These are phyloP conservation scores for Kluyveromyces aestuarii DNA, from an alignment of 805 yeast species.

Conservation along the genomic window DNA sequence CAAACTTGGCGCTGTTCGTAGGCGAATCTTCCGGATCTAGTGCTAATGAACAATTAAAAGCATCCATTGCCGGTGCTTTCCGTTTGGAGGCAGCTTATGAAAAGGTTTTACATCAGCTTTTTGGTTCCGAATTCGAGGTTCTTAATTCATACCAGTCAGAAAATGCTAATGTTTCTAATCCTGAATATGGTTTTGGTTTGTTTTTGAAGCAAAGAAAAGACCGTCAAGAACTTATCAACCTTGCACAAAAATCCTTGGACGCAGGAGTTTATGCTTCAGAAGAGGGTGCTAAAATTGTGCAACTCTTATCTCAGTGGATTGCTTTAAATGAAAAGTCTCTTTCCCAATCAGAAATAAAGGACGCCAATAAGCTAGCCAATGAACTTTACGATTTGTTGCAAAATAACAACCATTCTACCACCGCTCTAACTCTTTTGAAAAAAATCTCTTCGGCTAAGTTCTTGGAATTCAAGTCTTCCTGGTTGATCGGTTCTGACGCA, in stretches of 20 bases:
- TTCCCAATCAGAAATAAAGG: slow-evolving; percentile 17
- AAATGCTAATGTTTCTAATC: slow-evolving; percentile 44
- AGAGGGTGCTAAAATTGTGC: slow-evolving; percentile 41
- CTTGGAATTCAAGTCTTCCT: slow-evolving; percentile 44
- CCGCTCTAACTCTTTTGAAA: slow-evolving; percentile 37
- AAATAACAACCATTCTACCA: slow-evolving; percentile 31
- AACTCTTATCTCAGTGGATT: slow-evolving; percentile 62
- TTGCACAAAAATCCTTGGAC: slow-evolving; percentile 40
- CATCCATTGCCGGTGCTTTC: slow-evolving; percentile 35
- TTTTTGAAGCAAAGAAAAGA: slow-evolving; percentile 51
- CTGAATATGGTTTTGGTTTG: slow-evolving; percentile 83
- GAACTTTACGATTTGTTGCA: slow-evolving; percentile 33
- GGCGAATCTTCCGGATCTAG: slow-evolving; percentile 32
- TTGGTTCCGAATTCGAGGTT: slow-evolving; percentile 42
- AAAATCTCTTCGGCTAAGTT: slow-evolving; percentile 31
- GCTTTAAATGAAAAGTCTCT: slow-evolving; percentile 37
- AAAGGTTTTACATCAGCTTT: slow-evolving; percentile 64
- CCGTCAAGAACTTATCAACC: slow-evolving; percentile 35
- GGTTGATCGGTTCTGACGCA: slow-evolving; percentile 91
- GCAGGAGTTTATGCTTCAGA: slow-evolving; percentile 33
- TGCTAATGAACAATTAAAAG: slow-evolving; percentile 6
- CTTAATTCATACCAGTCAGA: slow-evolving; percentile 48
- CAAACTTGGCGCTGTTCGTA: slow-evolving; percentile 53
- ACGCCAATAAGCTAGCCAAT: slow-evolving; percentile 24
- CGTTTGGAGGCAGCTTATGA: slow-evolving; percentile 67